Percentiles rank a stretch among this genome's conserved stretches.
These are phyloP conservation scores for Kwoniella mangroviensis DNA, from an alignment of 768 basidiomycete genomes.

Conservation along the genomic window DNA sequence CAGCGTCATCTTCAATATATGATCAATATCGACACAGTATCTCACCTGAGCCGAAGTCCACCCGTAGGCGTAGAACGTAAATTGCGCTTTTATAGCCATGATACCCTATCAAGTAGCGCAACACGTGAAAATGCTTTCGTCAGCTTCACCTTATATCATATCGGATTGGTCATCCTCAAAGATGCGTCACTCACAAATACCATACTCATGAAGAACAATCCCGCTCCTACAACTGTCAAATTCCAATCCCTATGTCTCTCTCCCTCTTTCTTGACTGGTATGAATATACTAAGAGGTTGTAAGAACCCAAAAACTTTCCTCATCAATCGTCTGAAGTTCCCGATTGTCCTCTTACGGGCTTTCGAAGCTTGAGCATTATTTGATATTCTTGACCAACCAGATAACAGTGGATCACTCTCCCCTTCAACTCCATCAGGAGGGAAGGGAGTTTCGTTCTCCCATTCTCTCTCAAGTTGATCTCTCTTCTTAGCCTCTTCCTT, in stretches of 20 bases:
- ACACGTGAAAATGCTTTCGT: background rate
- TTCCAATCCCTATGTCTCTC: slow-evolving; percentile 69
- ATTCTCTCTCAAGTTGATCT: slow-evolving; percentile 50
- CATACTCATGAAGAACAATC: slow-evolving; percentile 69
- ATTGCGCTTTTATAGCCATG: slow-evolving; percentile 50
- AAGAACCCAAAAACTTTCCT: slow-evolving; percentile 62
- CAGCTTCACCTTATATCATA: background rate
- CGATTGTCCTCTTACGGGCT: slow-evolving; percentile 40
- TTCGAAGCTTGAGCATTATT: slow-evolving; percentile 22
- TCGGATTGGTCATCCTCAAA: background rate
- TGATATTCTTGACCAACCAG: slow-evolving; percentile 43
- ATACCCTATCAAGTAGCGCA: slow-evolving; percentile 35
- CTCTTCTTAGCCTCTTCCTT: slow-evolving; percentile 29
- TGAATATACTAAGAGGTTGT: slow-evolving; percentile 71
- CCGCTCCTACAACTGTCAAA: slow-evolving; percentile 70
- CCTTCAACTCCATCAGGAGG: slow-evolving; percentile 4
- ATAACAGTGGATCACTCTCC: slow-evolving; percentile 26
- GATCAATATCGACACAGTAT: too few relatives aligned
- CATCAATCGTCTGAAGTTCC: slow-evolving; percentile 50
- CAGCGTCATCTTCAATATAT: too few relatives aligned
- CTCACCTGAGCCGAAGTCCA: slow-evolving; percentile 54
- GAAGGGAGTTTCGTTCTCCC: slow-evolving; percentile 48
- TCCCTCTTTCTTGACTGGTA: slow-evolving; percentile 62
- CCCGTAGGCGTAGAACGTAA: slow-evolving; percentile 50
- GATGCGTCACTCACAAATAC: slow-evolving; percentile 64